Evolutionary conservation across 768 basidiomycete genomes (phyloP), one percentile per base, ranked within the genome.

Genomic region (Melanogaster broomeanus): DNA sequence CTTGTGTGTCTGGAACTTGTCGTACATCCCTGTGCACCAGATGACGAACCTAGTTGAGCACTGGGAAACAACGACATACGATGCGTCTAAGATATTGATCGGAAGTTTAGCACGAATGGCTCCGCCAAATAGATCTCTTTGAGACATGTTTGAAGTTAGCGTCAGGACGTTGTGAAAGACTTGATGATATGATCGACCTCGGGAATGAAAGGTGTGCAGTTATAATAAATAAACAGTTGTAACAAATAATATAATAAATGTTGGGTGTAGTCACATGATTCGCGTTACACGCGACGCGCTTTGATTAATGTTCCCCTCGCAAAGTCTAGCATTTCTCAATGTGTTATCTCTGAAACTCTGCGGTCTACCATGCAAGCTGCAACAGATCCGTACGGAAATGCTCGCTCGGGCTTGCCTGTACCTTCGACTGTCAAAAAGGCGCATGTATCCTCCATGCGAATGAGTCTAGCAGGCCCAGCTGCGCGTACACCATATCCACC

Each of bases 1-100:
- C 97, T 69, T 99, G 96, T 4, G 84, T 93, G 65, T 98, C 89
- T 13, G 97, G 95, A 12, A 99, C 77, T 71, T 98, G 90, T 48
- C 96, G 91, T 6, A 85, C 52, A 44, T 77, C 72, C 52, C 86
- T 87, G 62, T 47, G 30, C 34, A 34, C 8, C 19, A 19, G 19
- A 35, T 56, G 33, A 46, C 4, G 19, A 16, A 37, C 19, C 42
- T 34, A 25, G 22, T 4, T 15, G n/a, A 19, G 31, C 31, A 45
- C n/a, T 25, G 25, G 27, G 27, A 12, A 78, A 33, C 25, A 27
- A 16, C 33, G 18, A 72, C 91, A 55, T 72, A 97, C 96, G 93
- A 90, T 45, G 87, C 93, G 72, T 99, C 96, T 48, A 91, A 59
- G 53, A 92, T 81, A 51, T 69, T 53, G 1, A 57, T 19, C 3